A percentile compares a stretch with the other conserved stretches of the same genome.
These are phyloP conservation scores for Fragaria nilgerrensis DNA, from an alignment of 306 rosid genomes.

Conservation along the genomic window DNA sequence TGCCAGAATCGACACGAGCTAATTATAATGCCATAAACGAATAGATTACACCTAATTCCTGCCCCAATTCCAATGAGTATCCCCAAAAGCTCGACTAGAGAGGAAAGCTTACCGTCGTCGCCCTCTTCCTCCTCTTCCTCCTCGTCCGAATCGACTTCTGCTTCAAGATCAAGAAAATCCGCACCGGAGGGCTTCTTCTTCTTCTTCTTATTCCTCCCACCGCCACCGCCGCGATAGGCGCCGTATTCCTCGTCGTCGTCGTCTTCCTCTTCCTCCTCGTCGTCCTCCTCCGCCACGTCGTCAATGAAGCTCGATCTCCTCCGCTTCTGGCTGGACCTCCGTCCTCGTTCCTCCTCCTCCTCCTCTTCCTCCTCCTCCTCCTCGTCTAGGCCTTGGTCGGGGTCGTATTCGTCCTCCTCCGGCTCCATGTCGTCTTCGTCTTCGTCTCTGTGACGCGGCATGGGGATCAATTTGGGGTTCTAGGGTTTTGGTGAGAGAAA, in stretches of 20 bases:
- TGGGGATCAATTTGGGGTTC: constrained; percentile 21
- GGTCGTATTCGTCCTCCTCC: constrained; percentile 67
- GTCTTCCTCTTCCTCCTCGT: constrained; percentile 48
- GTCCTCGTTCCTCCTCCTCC: constrained; percentile 36
- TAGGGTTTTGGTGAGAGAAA: constrained; percentile 13
- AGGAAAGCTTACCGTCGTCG: constrained; percentile 64
- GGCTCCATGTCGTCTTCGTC: constrained; percentile 58
- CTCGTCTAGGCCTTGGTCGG: constrained; percentile 52
- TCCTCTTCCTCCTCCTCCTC: constrained; percentile 59
- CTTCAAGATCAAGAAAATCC: constrained; percentile 67
- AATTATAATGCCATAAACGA: neutral
- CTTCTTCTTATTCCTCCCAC: constrained; percentile 32
- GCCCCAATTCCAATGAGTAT: neutral
- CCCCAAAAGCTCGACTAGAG: neutral
- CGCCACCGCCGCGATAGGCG: constrained; percentile 15
- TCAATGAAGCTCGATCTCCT: constrained; percentile 60
- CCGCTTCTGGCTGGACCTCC: constrained; percentile 51
- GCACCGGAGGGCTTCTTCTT: constrained; percentile 56
- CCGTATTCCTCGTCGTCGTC: constrained; percentile 40
- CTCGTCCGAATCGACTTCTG: constrained; percentile 70
- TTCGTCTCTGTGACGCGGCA: constrained; percentile 55
- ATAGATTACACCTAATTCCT: neutral
- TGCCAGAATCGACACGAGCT: neutral
- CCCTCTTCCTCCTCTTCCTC: constrained; percentile 95
- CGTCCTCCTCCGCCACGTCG: constrained; percentile 80